Percentiles rank a stretch among this genome's conserved stretches.
phyloP scores from a whole-genome alignment of 257 asterid genomes.

The Primulina huaijiensis region DNA sequence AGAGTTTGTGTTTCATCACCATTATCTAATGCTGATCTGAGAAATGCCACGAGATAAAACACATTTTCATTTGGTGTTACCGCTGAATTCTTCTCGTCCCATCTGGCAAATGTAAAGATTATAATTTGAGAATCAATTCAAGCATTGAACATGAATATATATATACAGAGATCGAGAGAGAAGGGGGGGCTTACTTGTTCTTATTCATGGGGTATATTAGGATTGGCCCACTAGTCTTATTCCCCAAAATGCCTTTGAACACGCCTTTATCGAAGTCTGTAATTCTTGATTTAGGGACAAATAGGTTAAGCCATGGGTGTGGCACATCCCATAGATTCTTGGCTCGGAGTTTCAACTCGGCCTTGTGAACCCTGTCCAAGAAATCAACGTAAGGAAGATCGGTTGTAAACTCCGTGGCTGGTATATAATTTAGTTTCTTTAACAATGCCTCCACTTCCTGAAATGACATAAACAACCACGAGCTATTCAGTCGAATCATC shows the following conservation, averaged over 20 bases:
- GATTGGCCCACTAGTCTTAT: constrained; percentile 71
- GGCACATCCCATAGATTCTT: constrained; percentile 85
- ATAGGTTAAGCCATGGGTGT: constrained; percentile 84
- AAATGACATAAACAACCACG: neutral
- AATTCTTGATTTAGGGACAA: constrained; percentile 72
- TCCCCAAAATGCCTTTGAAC: constrained; percentile 72
- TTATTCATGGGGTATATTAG: constrained; percentile 82
- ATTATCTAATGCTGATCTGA: constrained; percentile 56
- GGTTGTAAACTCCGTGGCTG: constrained; percentile 55
- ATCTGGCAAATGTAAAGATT: constrained; percentile 28
- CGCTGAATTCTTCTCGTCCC: constrained; percentile 57
- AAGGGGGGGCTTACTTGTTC: constrained; percentile 50
- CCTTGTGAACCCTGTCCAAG: constrained; percentile 85
- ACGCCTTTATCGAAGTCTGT: constrained; percentile 65
- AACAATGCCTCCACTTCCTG: constrained; percentile 58
- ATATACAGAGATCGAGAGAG: neutral
- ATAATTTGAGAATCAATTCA: neutral
- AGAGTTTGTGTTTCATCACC: constrained; percentile 54
- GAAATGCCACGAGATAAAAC: constrained; percentile 69
- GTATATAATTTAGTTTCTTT: constrained; percentile 50
- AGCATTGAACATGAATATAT: neutral
- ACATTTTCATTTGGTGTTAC: constrained; percentile 73
- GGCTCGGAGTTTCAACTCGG: constrained; percentile 65
- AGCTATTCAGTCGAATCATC: no score
- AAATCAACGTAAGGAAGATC: constrained; percentile 71